Evolutionary conservation across 208 protist genomes (phyloP), one percentile per base, ranked within the genome.

Genomic region (Novymonas esmeraldas): DNA sequence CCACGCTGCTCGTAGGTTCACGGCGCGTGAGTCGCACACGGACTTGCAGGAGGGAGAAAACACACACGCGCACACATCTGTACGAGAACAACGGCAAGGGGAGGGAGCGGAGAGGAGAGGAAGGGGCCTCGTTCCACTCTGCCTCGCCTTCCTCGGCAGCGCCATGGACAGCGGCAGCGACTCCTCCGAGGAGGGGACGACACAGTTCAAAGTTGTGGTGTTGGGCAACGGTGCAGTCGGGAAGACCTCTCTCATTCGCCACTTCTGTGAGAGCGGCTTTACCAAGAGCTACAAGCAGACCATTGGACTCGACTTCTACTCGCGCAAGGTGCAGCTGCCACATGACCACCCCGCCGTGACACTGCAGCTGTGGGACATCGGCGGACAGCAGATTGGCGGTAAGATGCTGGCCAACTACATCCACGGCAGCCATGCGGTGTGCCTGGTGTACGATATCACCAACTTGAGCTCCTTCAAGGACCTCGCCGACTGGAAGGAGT

Each of bases 291-390:
- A 98, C 89, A 97, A 98, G 79, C 96, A 98, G 66, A 99, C 97
- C 4, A 95, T 98, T 42, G 97, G 97, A 6, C 54, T 98, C 2
- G 97, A 99, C 70, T 99, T 98, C 74, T 98, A 97, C 78, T 87
- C 92, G 2, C 98, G 97, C 59, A 86, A 82, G 51, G 56, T 99
- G 13, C 54, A 81, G 36, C 65, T 99, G 6, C 90, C 93, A 14
- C 56, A 64, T 42, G 20, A 51, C 10, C 26, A 74, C n/a, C 62
- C 74, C 31, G 39, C 77, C 16, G 91, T 97, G 1, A 82, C 76
- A 3, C 79, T 99, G 33, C 88, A 97, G 65, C 85, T 98, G 31
- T 98, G 97, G 97, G 97, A 99, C 76, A 97, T 99, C 71, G 97
- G 97, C 13, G 92, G 90, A 2, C 96, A 98, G 73, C 90, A 95